phyloP scores from a whole-genome alignment of 78 protist species.

The Cavenderia fasciculata region DNA sequence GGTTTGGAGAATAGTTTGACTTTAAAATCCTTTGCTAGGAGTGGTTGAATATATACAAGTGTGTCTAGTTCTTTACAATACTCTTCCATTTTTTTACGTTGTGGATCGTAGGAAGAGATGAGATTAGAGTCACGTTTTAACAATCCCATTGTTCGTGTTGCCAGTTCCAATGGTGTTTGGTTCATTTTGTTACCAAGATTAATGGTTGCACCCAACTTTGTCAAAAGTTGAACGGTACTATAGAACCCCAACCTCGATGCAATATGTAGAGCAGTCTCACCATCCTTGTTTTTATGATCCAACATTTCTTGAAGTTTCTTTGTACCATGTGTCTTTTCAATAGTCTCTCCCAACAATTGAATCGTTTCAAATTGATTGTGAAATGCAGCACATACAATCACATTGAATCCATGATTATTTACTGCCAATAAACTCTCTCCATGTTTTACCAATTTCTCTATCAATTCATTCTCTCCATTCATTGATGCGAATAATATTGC shows the following conservation, averaged over 20 bases:
- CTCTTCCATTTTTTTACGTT: background rate
- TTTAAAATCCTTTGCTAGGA: slow-evolving; percentile 22
- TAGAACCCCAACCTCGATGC: slow-evolving; percentile 24
- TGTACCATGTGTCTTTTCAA: slow-evolving; percentile 13
- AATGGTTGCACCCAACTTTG: slow-evolving; percentile 25
- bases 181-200: slow-evolving; percentile 13
- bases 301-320: slow-evolving; percentile 11
- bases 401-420: slow-evolving; percentile 52
- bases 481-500: slow-evolving; percentile 52
- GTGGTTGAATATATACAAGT: background rate
- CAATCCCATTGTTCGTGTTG: background rate
- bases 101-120: background rate
- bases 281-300: slow-evolving; percentile 43
- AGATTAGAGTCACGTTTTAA: background rate
- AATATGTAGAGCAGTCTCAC: slow-evolving; percentile 44
- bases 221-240: background rate
- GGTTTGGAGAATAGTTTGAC: slow-evolving; percentile 9
- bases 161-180: slow-evolving; percentile 31
- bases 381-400: slow-evolving; percentile 49
- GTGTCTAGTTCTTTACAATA: background rate
- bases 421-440: slow-evolving; percentile 18
- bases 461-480: slow-evolving; percentile 46
- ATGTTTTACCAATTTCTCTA: background rate
- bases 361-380: slow-evolving; percentile 25
- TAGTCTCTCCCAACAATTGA: background rate